These are phyloP conservation scores for Filobasidium wieringae DNA, from an alignment of 768 basidiomycete species.

Conservation along the genomic window DNA sequence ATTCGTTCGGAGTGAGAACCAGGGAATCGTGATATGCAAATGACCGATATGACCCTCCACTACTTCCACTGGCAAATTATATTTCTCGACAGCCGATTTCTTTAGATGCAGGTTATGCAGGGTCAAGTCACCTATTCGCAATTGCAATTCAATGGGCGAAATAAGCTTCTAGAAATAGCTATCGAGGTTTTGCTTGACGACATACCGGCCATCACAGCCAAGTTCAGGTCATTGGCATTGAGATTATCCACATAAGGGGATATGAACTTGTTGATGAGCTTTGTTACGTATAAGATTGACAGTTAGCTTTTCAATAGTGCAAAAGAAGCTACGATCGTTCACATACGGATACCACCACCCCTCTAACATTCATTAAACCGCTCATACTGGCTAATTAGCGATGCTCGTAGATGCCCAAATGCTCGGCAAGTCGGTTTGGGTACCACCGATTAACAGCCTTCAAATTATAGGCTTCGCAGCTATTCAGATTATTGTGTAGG, in stretches of 20 bases:
- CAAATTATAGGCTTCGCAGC: too few relatives aligned
- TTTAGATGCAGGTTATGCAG: constrained; percentile 75
- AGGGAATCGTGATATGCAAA: constrained; percentile 32
- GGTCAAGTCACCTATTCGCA: constrained; percentile 2
- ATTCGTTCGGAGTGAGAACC: constrained; percentile 39
- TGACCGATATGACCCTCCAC: constrained; percentile 51
- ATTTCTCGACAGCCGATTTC: constrained; percentile 86
- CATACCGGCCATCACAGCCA: constrained; percentile 42
- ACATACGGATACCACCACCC: constrained; percentile 5
- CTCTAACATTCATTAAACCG: constrained; percentile 9
- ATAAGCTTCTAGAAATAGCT: neutral
- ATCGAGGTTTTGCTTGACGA: constrained; percentile 17
- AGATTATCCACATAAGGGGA: constrained; percentile 94
- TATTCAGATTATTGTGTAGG: too few relatives aligned
- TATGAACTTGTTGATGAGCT: constrained; percentile 81
- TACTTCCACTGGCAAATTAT: constrained; percentile 88
- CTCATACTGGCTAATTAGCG: neutral
- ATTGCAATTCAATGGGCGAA: neutral
- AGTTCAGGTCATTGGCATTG: constrained; percentile 86
- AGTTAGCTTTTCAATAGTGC: neutral
- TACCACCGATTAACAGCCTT: too few relatives aligned
- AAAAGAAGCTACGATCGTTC: neutral
- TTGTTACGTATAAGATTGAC: neutral
- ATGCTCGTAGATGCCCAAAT: too few relatives aligned
- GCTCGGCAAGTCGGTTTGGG: too few relatives aligned